Evolutionary conservation across 208 protist genomes (phyloP), one percentile per base, ranked within the genome.

Genomic region (Leishmania martiniquensis): DNA sequence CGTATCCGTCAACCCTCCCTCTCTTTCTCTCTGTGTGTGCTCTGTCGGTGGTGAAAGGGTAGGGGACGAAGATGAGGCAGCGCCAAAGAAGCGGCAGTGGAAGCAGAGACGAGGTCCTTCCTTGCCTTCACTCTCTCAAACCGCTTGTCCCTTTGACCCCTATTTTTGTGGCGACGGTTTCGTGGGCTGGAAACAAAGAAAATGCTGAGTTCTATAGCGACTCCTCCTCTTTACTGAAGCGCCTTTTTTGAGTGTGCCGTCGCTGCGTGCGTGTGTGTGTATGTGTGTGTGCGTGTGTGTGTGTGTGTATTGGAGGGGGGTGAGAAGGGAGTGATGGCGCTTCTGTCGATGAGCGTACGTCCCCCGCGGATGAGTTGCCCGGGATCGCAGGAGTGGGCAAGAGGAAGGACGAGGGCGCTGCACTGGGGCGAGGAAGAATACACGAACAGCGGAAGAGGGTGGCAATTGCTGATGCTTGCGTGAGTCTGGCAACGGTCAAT

Each of bases 201-300:
- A 49, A n/a, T n/a, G n/a, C n/a, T 32, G 39, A 49, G 63, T 32
- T 32, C 20, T 34, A n/a, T 69, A 13, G 13, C n/a, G 5, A 32
- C 25, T 69, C 39, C 39, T 20, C 25, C 12, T 25, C 32, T 17
- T 25, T 22, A 13, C 54, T 25, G 34, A 49, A 22, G 22, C n/a
- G 39, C 39, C 63, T 32, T 22, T 25, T 12, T 15, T 44, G 39
- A 25, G 59, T 34, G 12, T 49, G 37, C 12, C 25, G 44, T 25
- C 22, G 2, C 5, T 7, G 29, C 20, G 20, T 15, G 20, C 6
- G 63, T 47, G 63, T 68, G 63, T 9, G 63, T 68, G 63, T 25
- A 37, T 68, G 63, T 42, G 63, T 68, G 63, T 25, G 63, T 68
- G 44, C 29, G 42, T 70, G 66, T 45, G n/a, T 32, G 63, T 68